Base-by-base conservation (phyloP, 2,329 filamentous ascomycete genomes). In the Talaromyces atroroseus region DNA sequence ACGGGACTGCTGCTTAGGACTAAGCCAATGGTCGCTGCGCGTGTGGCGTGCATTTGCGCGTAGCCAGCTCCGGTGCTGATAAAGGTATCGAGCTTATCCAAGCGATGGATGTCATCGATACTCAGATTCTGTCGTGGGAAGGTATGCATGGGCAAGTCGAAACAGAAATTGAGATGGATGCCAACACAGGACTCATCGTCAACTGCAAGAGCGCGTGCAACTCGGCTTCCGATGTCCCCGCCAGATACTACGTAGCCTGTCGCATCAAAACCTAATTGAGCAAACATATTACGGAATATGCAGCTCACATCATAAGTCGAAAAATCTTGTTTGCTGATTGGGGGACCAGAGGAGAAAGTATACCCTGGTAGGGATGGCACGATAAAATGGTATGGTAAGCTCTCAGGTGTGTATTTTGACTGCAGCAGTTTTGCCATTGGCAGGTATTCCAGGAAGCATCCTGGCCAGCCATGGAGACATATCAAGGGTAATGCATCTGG, bases 351-450 rank as follows among this genome's bases (percentile, higher is more conserved):
- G 0, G 79, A 81, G 57, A 80, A 77, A 0, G 73, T 72, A 61
- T 80, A 85, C 6, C 80, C 82, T 0, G 80, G 79, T 2, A 84
- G 68, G 0, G 77, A 80, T 0, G 82, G 82, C 0, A 79, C 76
- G 36, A 85, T 74, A 45, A 84, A 67, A 60, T 85, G 81, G 63
- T 80, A 85, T 0, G 82, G 82, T 14, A 84, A 68, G 0, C 69
- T 72, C 0, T 77, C 68, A 0, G 79, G 73, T 0, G 74, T 74
- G 62, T 83, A 83, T 52, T 77, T 77, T 4, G 70, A 63, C 24
- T 65, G 65, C 1, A 84, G 64, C 5, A 79, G 42, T 1, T 74
- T 64, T 53, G 85, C 63, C 6, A 82, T 69, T 1, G 75, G 75
- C 2, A 85, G 62, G 60, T 84, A 84, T 59, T 85, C 83, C 0